Evolutionary conservation across 257 asterid species (phyloP), one percentile per base, ranked within the genome.

Genomic region (Solanum piurae): DNA sequence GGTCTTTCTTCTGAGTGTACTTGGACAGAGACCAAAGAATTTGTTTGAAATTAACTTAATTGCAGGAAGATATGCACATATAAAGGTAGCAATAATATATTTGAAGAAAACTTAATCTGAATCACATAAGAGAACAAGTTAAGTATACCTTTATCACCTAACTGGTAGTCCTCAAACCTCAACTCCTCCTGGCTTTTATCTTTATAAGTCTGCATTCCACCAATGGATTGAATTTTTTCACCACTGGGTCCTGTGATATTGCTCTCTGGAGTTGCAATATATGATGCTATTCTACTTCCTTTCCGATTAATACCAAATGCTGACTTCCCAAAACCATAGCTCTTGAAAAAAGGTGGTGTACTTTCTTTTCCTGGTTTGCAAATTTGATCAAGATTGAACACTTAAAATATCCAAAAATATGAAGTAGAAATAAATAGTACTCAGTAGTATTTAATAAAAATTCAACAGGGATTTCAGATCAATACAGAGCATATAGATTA

Each of bases 171-270:
- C 93, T 96, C 97, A 91, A 95, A 93, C 91, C 96, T 92, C 87
- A 95, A 94, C 90, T 96, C 98, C 90, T 96, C 99, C 73, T 95
- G 98, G 88, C 93, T 95, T 90, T 96, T 94, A n/a, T 92, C 93
- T 90, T 91, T 87, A 89, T 94, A 95, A 71, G 83, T 87, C 20
- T 91, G 91, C 96, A 94, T 96, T 90, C 95, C 97, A 31, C 98
- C 93, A 86, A 95, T 94, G 55, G 98, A 96, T 89, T 90, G 91
- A 21, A 93, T 86, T 34, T 93, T 92, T 34, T 90, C 95, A 85
- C 90, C 87, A 33, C 55, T 14, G 21, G 91, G 88, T 89, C 87
- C 88, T 88, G 38, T 69, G 27, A 88, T 91, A 83, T 87, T 93
- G 18, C 90, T 83, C 87, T 92, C 98, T 73, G 93, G 88, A 38